A percentile compares a stretch with the other conserved stretches of the same genome.
Conservation (phyloP, 768 basidiomycete genomes). For the Rhizopogon vesiculosus region DNA sequence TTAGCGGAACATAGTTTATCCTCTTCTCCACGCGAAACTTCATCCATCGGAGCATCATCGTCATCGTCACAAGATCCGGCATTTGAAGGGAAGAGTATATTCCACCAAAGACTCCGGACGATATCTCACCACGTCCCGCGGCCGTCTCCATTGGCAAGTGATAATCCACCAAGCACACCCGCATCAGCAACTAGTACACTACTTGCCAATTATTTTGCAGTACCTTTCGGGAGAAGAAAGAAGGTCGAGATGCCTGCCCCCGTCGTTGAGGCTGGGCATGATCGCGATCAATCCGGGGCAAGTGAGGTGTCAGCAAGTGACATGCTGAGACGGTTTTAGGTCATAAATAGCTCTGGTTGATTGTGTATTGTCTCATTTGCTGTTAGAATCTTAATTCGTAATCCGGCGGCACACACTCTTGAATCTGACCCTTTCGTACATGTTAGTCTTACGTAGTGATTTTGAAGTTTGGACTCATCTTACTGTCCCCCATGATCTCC, state of each 20-base stretch:
- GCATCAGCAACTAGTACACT: slow-evolving; percentile 47
- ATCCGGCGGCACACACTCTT: too few species aligned
- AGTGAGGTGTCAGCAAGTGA: slow-evolving; percentile 35
- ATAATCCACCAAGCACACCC: slow-evolving; percentile 11
- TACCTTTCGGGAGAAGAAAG: slow-evolving; percentile 58
- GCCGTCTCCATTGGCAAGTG: slow-evolving; percentile 39
- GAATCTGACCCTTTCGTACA: too few species aligned
- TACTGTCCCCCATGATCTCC: too few species aligned
- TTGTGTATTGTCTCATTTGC: background rate
- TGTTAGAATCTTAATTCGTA: too few species aligned
- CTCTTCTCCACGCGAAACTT: slow-evolving; percentile 29
- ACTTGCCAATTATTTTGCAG: slow-evolving; percentile 57
- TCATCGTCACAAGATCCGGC: slow-evolving; percentile 61
- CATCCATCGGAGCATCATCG: slow-evolving; percentile 35
- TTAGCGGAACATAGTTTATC: slow-evolving; percentile 51
- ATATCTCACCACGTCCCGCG: slow-evolving; percentile 56
- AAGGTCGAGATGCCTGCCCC: slow-evolving; percentile 16
- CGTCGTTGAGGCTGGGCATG: slow-evolving; percentile 20
- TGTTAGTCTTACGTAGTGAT: too few species aligned
- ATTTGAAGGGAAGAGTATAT: slow-evolving; percentile 51
- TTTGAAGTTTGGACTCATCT: too few species aligned
- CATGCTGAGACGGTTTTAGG: slow-evolving; percentile 25
- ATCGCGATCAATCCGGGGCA: slow-evolving; percentile 12
- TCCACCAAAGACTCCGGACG: slow-evolving; percentile 47
- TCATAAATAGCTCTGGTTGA: background rate